Base-by-base conservation (phyloP, 2,329 filamentous ascomycete species). In the Drechslerella stenobrocha region DNA sequence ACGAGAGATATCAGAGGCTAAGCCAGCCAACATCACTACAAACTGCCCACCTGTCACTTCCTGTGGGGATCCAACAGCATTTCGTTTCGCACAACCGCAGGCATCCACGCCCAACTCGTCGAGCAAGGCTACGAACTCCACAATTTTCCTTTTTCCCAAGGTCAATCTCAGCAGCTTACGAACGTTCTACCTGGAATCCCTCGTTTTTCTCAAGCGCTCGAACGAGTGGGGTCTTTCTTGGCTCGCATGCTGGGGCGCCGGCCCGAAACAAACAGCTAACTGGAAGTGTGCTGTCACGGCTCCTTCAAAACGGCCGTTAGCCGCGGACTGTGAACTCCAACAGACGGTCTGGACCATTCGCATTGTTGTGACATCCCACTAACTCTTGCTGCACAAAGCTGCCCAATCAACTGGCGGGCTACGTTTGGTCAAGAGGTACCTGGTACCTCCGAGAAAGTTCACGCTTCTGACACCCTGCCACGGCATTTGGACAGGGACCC, bases 261-360 rank as follows among this genome's bases (percentile, higher is more conserved):
- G 61, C 52, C 24, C 61, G 52, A 53, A 59, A 59, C 61, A 53
- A 65, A 66, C 61, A 66, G 32, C 53, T 58, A 58, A 37, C 32
- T 58, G 47, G 30, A 45, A 30, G 28, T 56, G 47, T 47, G 44
- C 52, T 42, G 46, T 44, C 32, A 28, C 40, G 59, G 61, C 53
- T 44, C 55, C 59, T 53, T 58, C 42, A 58, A 59, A 66, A 42
- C 6, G 34, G 61, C 53, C 32, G 60, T 53, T 53, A 46, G 42
- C 44, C 9, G 20, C 52, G 20, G 32, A 23, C 8, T 15, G 35
- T 37, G 8, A 44, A 50, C 52, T 42, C 37, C 37, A 42, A 42
- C 37, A 42, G 22, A 28, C 30, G 61, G 48, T 66, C 61, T 59
- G 53, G 61, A 59, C 61, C 61, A 46, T 58, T 66, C 61, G 28